Conservation (phyloP, 805 yeast genomes). For the Groenewaldozyma salmanticensis region DNA sequence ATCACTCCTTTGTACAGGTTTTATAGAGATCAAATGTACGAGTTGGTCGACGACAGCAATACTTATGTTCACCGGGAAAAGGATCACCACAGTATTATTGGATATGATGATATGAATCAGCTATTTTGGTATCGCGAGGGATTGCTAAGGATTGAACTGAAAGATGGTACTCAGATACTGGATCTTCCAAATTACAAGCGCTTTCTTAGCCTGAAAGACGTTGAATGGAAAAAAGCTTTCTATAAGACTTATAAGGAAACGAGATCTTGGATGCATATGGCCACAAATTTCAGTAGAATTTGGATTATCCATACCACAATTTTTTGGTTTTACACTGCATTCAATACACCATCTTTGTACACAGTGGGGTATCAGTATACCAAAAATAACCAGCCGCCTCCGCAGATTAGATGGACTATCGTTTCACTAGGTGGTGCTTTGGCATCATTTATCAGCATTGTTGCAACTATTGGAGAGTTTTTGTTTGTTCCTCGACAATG, state of each 20-base stretch:
- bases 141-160: slow-evolving; percentile 43
- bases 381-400: slow-evolving; percentile 53
- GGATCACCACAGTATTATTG: slow-evolving; percentile 63
- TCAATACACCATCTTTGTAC: slow-evolving; percentile 63
- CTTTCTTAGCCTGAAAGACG: slow-evolving; percentile 41
- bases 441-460: slow-evolving; percentile 69
- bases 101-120: slow-evolving; percentile 87
- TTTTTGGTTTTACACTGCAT: slow-evolving; percentile 93
- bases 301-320: slow-evolving; percentile 88
- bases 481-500: slow-evolving; percentile 92
- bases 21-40: slow-evolving; percentile 47
- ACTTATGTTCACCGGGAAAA: slow-evolving; percentile 39
- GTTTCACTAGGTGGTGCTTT: slow-evolving; percentile 88
- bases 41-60: slow-evolving; percentile 34
- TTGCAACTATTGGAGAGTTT: slow-evolving; percentile 91
- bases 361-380: slow-evolving; percentile 65
- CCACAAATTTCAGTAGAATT: slow-evolving; percentile 94
- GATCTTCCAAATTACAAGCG: slow-evolving; percentile 47
- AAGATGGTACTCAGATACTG: slow-evolving; percentile 40
- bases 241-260: slow-evolving; percentile 76
- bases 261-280: slow-evolving; percentile 93
- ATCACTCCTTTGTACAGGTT: slow-evolving; percentile 67
- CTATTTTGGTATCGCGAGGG: slow-evolving; percentile 76
- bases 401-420: slow-evolving; percentile 87
- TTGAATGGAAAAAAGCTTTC: slow-evolving; percentile 60